A percentile compares a stretch with the other conserved stretches of the same genome.
Conservation (phyloP, 768 basidiomycete species). For the Polyporus arcularius region DNA sequence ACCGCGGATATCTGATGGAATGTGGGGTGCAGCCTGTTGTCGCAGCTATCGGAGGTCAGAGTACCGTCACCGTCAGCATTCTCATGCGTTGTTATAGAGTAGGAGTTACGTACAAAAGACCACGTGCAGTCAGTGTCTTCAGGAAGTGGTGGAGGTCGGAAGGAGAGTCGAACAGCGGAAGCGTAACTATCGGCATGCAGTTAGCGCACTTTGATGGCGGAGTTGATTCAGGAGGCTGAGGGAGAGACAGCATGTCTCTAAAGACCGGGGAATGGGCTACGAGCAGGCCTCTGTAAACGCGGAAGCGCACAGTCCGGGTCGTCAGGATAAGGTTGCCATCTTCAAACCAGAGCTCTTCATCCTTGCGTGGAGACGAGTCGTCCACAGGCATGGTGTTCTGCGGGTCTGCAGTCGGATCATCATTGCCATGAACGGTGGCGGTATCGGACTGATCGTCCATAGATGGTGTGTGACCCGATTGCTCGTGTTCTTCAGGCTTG, state of each 20-base stretch:
- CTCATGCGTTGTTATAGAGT: too few relatives aligned
- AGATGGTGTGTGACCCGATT: too few relatives aligned
- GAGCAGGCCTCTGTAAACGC: slow-evolving; percentile 15
- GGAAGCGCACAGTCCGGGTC: neutral
- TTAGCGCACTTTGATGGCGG: neutral
- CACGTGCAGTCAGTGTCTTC: neutral
- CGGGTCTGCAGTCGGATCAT: too few relatives aligned
- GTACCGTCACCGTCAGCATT: too few relatives aligned
- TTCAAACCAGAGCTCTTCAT: slow-evolving; percentile 7
- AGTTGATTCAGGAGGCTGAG: neutral
- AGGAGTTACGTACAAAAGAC: too few relatives aligned
- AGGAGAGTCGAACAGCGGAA: neutral
- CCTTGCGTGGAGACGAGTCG: neutral
- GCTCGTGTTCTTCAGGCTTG: too few relatives aligned
- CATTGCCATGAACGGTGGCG: neutral
- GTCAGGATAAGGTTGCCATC: slow-evolving; percentile 15
- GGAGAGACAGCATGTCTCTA: slow-evolving; percentile 5
- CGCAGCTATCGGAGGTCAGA: neutral
- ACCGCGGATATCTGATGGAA: too few relatives aligned
- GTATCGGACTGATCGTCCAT: too few relatives aligned
- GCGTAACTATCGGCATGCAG: too few relatives aligned
- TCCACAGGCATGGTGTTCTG: too few relatives aligned
- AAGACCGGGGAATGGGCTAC: slow-evolving; percentile 10
- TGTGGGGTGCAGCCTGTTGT: neutral
- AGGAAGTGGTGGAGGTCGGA: neutral